Percentiles rank a stretch among this genome's conserved stretches.
phyloP scores from a whole-genome alignment of 163 green algal species.

The Prototheca cutis region DNA sequence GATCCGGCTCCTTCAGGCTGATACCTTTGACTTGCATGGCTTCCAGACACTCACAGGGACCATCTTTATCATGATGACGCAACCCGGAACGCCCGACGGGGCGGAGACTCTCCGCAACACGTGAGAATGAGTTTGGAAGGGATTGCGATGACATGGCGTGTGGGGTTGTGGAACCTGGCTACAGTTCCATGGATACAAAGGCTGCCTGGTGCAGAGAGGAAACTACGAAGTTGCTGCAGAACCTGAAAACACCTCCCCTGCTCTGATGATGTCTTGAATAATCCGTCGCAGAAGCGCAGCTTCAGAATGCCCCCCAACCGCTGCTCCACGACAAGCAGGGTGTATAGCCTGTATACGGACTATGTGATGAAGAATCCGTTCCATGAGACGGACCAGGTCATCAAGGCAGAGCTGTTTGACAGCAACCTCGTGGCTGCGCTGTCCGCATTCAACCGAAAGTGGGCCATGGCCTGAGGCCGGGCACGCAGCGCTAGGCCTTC shows the following conservation, averaged over 20 bases:
- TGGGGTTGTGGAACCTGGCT: background rate
- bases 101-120: slow-evolving; percentile 49
- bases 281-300: too few species aligned
- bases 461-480: slow-evolving; percentile 7
- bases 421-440: slow-evolving; percentile 24
- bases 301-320: too few species aligned
- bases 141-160: too few species aligned
- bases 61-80: slow-evolving; percentile 84
- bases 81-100: slow-evolving; percentile 56
- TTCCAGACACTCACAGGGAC: slow-evolving; percentile 82
- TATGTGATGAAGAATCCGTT: slow-evolving; percentile 98
- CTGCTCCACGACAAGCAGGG: too few species aligned
- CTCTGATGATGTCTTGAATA: too few species aligned
- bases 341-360: slow-evolving; percentile 91
- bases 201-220: too few species aligned
- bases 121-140: too few species aligned
- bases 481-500: too few species aligned
- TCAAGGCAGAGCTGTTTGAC: slow-evolving; percentile 92
- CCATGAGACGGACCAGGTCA: slow-evolving; percentile 92
- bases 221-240: too few species aligned
- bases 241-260: too few species aligned
- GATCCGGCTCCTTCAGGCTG: slow-evolving; percentile 82
- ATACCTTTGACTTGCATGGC: slow-evolving; percentile 93
- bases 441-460: slow-evolving; percentile 22
- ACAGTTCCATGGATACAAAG: background rate